These are phyloP conservation scores for Coccomyxa sp. DNA, from an alignment of 139 green algal genomes.

Conservation along the genomic window DNA sequence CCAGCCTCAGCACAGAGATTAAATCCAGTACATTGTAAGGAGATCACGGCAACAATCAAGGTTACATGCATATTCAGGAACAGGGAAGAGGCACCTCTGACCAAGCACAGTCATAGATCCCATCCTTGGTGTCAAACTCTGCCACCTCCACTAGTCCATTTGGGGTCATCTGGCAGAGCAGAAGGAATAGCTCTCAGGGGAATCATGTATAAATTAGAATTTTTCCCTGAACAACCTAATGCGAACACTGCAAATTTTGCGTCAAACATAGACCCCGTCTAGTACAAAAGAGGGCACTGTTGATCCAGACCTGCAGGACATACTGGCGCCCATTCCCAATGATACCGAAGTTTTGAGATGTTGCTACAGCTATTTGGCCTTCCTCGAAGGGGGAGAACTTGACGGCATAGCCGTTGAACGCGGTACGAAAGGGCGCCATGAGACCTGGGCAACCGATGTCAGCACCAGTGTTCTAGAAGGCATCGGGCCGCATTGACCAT, in stretches of 20 bases:
- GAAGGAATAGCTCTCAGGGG: neutral
- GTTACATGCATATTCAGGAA: neutral
- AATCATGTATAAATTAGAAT: too few relatives aligned
- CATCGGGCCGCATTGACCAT: too few relatives aligned
- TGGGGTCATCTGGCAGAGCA: conserved; percentile 57
- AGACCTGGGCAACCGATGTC: neutral
- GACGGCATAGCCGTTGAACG: conserved; percentile 77
- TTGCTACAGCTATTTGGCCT: conserved; percentile 80
- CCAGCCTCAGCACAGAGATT: too few relatives aligned
- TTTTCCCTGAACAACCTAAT: too few relatives aligned
- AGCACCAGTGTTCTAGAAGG: too few relatives aligned
- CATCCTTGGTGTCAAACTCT: conserved; percentile 92
- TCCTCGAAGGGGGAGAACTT: conserved; percentile 90
- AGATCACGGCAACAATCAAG: too few relatives aligned
- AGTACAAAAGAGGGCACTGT: too few relatives aligned
- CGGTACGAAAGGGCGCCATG: conserved; percentile 60
- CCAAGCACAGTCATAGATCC: conserved; percentile 94
- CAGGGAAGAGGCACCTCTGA: conserved; percentile 56
- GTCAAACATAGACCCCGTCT: too few relatives aligned
- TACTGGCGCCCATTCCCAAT: conserved; percentile 92
- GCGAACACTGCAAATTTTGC: too few relatives aligned
- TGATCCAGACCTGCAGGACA: conserved; percentile 72
- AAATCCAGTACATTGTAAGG: too few relatives aligned
- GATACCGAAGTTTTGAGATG: conserved; percentile 97
- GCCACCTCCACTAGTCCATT: conserved; percentile 65